Conservation (phyloP, 495 filamentous ascomycete genomes). For the Xylaria nigripes region DNA sequence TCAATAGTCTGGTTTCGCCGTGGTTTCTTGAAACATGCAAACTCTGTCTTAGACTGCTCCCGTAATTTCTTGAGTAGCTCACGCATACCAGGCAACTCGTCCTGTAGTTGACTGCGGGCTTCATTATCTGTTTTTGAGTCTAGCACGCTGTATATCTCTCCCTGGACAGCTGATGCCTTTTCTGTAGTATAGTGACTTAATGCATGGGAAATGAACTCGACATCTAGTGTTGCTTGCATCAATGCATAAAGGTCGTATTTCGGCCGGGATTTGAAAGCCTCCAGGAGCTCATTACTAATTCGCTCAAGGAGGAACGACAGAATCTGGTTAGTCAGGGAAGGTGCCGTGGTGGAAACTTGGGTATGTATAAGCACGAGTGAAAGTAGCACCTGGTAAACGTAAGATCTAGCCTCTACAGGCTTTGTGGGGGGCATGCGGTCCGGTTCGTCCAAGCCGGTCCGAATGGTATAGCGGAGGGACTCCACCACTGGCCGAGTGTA, state of each 20-base stretch:
- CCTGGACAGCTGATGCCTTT: slow-evolving; percentile 68
- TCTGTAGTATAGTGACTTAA: slow-evolving; percentile 79
- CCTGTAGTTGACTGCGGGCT: slow-evolving; percentile 67
- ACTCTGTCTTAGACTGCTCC: slow-evolving; percentile 77
- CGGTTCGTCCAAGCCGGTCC: slow-evolving; percentile 58
- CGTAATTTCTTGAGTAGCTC: slow-evolving; percentile 71
- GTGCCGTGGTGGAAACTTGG: slow-evolving; percentile 76
- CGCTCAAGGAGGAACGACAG: slow-evolving; percentile 75
- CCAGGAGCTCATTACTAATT: slow-evolving; percentile 59
- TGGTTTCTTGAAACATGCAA: slow-evolving; percentile 65
- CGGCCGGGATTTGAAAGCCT: slow-evolving; percentile 57
- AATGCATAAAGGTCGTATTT: slow-evolving; percentile 68
- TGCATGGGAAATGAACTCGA: slow-evolving; percentile 94
- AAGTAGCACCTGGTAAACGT: slow-evolving; percentile 80
- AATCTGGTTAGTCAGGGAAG: slow-evolving; percentile 61
- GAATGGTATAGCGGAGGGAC: slow-evolving; percentile 54
- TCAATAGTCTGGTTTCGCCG: slow-evolving; percentile 18
- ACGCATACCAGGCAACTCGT: slow-evolving; percentile 82
- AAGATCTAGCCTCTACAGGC: slow-evolving; percentile 70
- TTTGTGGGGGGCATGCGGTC: slow-evolving; percentile 57
- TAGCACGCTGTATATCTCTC: slow-evolving; percentile 79
- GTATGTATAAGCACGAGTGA: slow-evolving; percentile 80
- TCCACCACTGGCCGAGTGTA: slow-evolving; percentile 71
- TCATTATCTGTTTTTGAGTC: slow-evolving; percentile 81
- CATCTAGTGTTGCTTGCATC: slow-evolving; percentile 95